A percentile compares a stretch with the other conserved stretches of the same genome.
Evolutionary conservation across 2,329 filamentous ascomycete species (phyloP).

Genomic region (Nigrograna mackinnonii): DNA sequence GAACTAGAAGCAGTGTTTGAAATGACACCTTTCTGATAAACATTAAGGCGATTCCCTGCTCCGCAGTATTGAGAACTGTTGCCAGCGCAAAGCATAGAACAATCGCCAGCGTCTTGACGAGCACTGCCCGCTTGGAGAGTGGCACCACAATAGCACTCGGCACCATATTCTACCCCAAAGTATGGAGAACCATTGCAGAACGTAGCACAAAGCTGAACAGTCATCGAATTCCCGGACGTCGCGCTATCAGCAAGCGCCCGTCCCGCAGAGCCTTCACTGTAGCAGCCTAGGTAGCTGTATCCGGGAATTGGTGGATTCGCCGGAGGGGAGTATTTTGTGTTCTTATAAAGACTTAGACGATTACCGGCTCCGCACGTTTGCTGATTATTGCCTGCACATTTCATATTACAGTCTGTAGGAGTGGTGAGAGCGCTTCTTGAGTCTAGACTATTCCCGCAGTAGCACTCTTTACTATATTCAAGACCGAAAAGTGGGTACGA

Average conservation of each 20-base stretch:
- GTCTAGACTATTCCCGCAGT: slow-evolving; percentile 7
- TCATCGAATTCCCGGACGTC: slow-evolving; percentile 33
- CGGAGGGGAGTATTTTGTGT: slow-evolving; percentile 34
- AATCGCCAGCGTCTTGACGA: slow-evolving; percentile 14
- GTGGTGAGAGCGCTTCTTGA: slow-evolving; percentile 3
- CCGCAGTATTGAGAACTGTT: slow-evolving; percentile 22
- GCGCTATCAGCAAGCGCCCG: slow-evolving; percentile 35
- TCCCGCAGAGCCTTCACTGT: slow-evolving; percentile 34
- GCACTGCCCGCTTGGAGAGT: slow-evolving; percentile 15
- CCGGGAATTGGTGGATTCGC: slow-evolving; percentile 19
- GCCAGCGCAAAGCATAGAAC: slow-evolving; percentile 19
- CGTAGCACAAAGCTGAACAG: slow-evolving; percentile 38
- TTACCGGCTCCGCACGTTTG: slow-evolving; percentile 20
- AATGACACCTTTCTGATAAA: slow-evolving; percentile 17
- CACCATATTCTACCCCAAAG: slow-evolving; percentile 40
- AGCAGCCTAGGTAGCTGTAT: slow-evolving; percentile 43
- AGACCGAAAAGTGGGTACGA: slow-evolving; percentile 24
- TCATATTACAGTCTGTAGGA: slow-evolving; percentile 24
- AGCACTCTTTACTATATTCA: slow-evolving; percentile 20
- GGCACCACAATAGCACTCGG: slow-evolving; percentile 26
- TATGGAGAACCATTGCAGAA: slow-evolving; percentile 32
- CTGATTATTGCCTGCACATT: slow-evolving; percentile 18
- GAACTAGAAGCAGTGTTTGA: slow-evolving; percentile 2
- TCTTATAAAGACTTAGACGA: slow-evolving; percentile 38
- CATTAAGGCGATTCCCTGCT: slow-evolving; percentile 21